Conservation (phyloP, 1,284 basidiomycete species). For the Fomitopsis schrenkii region DNA sequence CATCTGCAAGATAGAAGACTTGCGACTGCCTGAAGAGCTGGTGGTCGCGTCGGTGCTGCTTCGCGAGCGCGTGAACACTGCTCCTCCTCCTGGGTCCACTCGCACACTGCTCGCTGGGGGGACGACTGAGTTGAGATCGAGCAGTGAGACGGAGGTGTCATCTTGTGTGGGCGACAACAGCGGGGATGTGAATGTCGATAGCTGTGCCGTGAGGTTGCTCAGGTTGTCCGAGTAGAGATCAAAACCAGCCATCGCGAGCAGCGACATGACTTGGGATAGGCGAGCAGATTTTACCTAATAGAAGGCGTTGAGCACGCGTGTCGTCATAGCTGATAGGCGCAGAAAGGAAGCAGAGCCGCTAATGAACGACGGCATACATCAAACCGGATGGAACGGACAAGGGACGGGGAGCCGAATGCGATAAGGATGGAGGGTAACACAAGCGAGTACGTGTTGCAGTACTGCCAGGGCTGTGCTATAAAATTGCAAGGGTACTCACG, state of each 20-base stretch:
- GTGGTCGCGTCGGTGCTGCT: slow-evolving; percentile 32
- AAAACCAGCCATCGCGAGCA: slow-evolving; percentile 61
- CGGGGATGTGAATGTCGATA: slow-evolving; percentile 27
- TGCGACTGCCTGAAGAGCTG: slow-evolving; percentile 13
- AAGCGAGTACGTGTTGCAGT: slow-evolving; percentile 14
- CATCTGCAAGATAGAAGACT: slow-evolving; percentile 10
- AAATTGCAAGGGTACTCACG: slow-evolving; percentile 36
- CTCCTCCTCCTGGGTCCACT: slow-evolving; percentile 32
- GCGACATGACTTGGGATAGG: slow-evolving; percentile 55
- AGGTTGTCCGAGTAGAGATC: slow-evolving; percentile 60
- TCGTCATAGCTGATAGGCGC: slow-evolving; percentile 2
- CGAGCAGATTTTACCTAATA: slow-evolving; percentile 64
- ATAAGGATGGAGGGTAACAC: slow-evolving; percentile 1
- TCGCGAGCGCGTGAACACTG: slow-evolving; percentile 43
- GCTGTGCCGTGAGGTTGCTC: slow-evolving; percentile 34
- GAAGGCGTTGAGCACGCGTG: slow-evolving; percentile 3
- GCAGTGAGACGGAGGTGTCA: slow-evolving; percentile 29
- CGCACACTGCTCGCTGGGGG: slow-evolving; percentile 1
- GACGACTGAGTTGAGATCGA: slow-evolving; percentile 24
- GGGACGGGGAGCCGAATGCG: background rate
- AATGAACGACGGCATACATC: slow-evolving; percentile 1
- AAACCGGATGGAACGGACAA: background rate
- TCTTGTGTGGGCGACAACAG: slow-evolving; percentile 35
- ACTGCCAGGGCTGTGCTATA: background rate
- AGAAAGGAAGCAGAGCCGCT: background rate